Conservation (phyloP, 2,329 filamentous ascomycete species). For the Trichophyton simii region DNA sequence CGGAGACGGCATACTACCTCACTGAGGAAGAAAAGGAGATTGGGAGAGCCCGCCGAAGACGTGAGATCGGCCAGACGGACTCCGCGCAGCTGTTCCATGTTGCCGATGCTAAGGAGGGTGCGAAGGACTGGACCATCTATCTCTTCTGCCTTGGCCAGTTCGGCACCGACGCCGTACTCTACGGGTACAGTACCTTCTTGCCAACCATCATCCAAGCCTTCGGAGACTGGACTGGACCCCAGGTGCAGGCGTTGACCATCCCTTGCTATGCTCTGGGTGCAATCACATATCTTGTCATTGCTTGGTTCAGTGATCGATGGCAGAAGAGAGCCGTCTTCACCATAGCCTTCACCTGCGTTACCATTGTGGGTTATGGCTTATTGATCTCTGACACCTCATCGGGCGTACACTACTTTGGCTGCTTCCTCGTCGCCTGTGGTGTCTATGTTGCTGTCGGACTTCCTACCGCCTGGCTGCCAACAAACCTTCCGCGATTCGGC, state of each 20-base stretch:
- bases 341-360: slow-evolving; percentile 49
- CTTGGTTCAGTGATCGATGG: slow-evolving; percentile 50
- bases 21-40: slow-evolving; percentile 47
- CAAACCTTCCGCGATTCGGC: slow-evolving; percentile 60
- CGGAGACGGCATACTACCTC: slow-evolving; percentile 52
- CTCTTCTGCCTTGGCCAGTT: slow-evolving; percentile 58
- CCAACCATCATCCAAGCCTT: slow-evolving; percentile 65
- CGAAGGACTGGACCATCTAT: slow-evolving; percentile 66
- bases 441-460: slow-evolving; percentile 51
- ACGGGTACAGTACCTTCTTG: slow-evolving; percentile 65
- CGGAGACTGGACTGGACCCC: slow-evolving; percentile 48
- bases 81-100: slow-evolving; percentile 45
- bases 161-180: slow-evolving; percentile 62
- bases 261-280: slow-evolving; percentile 66
- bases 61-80: slow-evolving; percentile 39
- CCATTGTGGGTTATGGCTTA: slow-evolving; percentile 56
- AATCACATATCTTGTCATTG: slow-evolving; percentile 52
- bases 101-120: slow-evolving; percentile 52
- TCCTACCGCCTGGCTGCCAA: slow-evolving; percentile 46
- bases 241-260: slow-evolving; percentile 65
- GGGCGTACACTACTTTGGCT: slow-evolving; percentile 61
- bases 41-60: slow-evolving; percentile 38
- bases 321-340: slow-evolving; percentile 55
- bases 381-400: slow-evolving; percentile 48
- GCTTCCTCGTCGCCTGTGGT: slow-evolving; percentile 62